Evolutionary conservation across 805 yeast genomes (phyloP).

Genomic region (Pichia sporocuriosa): DNA sequence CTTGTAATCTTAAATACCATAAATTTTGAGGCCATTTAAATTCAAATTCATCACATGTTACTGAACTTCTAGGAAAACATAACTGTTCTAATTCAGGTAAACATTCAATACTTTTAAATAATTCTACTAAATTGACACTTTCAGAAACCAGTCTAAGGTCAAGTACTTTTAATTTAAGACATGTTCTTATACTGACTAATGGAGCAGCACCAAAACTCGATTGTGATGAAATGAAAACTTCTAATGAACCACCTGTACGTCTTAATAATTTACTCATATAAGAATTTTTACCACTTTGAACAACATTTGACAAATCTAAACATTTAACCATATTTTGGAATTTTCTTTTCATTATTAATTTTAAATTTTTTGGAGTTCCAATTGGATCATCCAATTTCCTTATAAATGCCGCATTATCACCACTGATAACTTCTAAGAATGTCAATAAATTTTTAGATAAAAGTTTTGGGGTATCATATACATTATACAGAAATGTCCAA

Average conservation of each 20-base stretch:
- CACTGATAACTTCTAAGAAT: conserved; percentile 51
- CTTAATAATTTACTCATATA: conserved; percentile 76
- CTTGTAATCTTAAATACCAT: conserved; percentile 69
- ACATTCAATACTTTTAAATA: conserved; percentile 66
- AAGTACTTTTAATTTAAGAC: conserved; percentile 54
- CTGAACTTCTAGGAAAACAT: conserved; percentile 84
- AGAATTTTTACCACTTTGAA: conserved; percentile 90
- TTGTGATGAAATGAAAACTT: conserved; percentile 82
- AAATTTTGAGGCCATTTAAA: conserved; percentile 76
- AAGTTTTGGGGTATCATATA: conserved; percentile 60
- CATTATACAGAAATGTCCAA: conserved; percentile 48
- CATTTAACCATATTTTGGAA: conserved; percentile 55
- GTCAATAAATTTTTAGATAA: conserved; percentile 58
- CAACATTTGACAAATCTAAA: conserved; percentile 70
- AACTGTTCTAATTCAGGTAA: conserved; percentile 61
- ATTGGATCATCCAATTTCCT: conserved; percentile 3
- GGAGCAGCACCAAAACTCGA: conserved; percentile 93
- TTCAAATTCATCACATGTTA: conserved; percentile 55
- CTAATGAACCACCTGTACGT: conserved; percentile 60
- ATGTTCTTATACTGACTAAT: conserved; percentile 67
- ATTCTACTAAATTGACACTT: conserved; percentile 73
- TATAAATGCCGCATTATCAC: conserved; percentile 15
- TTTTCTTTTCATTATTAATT: conserved; percentile 13
- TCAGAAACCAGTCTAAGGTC: conserved; percentile 87
- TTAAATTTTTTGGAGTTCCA: conserved; percentile 6